A percentile compares a stretch with the other conserved stretches of the same genome.
Evolutionary conservation across 106 monocot genomes (phyloP).

Genomic region (Posidonia australis): DNA sequence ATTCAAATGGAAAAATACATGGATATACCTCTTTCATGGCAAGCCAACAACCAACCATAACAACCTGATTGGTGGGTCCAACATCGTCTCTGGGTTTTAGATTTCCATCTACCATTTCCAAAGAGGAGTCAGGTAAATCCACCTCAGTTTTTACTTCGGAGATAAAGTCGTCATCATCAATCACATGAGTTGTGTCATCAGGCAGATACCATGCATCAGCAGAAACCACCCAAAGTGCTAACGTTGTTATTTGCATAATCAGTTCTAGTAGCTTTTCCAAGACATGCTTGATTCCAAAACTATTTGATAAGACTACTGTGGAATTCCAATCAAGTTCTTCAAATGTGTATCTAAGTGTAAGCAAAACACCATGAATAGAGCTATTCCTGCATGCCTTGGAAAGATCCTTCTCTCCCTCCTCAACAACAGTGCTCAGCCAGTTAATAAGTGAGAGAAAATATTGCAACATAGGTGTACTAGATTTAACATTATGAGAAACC

Average conservation of each 20-base stretch:
- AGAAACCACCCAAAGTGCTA: conserved; percentile 95
- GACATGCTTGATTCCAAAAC: conserved; percentile 40
- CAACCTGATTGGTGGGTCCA: conserved; percentile 53
- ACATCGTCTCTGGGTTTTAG: conserved; percentile 21
- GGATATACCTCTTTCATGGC: conserved; percentile 89
- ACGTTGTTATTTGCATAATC: conserved; percentile 69
- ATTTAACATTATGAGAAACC: conserved; percentile 5
- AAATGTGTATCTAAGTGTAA: conserved; percentile 90
- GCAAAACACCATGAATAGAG: conserved; percentile 94
- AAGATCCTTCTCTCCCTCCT: conserved; percentile 82
- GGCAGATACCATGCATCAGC: conserved; percentile 86
- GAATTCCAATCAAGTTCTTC: conserved; percentile 94
- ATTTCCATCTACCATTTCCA: conserved; percentile 18
- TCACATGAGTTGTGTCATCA: conserved; percentile 60
- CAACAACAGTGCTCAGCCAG: conserved; percentile 59
- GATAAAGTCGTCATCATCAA: conserved; percentile 36
- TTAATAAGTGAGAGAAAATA: conserved; percentile 71
- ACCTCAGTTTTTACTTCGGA: conserved; percentile 29
- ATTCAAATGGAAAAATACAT: too few relatives aligned
- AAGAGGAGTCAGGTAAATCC: conserved; percentile 22
- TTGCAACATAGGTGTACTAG: conserved; percentile 27
- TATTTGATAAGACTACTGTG: conserved; percentile 32
- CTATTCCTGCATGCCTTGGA: conserved; percentile 75
- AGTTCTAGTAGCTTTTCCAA: conserved; percentile 67
- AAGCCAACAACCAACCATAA: conserved; percentile 99